Evolutionary conservation across 805 yeast genomes (phyloP), one percentile per base, ranked within the genome.

Genomic region (Saccharomycopsis sp.): DNA sequence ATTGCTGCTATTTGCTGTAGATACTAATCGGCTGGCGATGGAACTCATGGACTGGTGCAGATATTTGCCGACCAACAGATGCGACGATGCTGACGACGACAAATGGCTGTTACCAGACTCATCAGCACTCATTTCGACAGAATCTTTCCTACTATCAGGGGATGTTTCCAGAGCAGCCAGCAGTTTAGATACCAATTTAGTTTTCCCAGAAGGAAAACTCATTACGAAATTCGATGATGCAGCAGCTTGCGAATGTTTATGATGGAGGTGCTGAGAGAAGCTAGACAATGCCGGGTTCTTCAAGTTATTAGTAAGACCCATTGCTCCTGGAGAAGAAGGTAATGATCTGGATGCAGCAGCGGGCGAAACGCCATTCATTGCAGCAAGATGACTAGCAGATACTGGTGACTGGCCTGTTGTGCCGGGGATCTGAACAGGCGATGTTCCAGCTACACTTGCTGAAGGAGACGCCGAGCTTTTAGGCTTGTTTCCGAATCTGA

Each of bases 401-500:
- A 19, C 22, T 8, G 19, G 19, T 7, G 12, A 12, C 12, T 44
- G 19, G 22, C 49, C 41, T 9, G 41, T 9, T 9, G 14, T 19
- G 22, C 20, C 20, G 38, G 38, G 38, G 38, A 29, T 29, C 38
- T 7, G 38, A 5, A 29, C 12, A 12, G 38, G 38, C 5, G 38
- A 5, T 12, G 38, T 12, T 7, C 9, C 38, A 29, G 9, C 12
- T 7, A 29, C 5, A 29, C 38, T 29, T 5, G 38, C 5, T 12
- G 38, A 29, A 12, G 38, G 38, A 29, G 38, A 29, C 9, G 38
- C 38, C 38, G 38, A 29, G 38, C 9, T 12, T 12, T 29, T 29
- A 12, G 38, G 9, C 53, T 49, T 25, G 17, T 20, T 23, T 3
- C 58, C 61, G 24, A 55, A 49, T 35, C 56, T 19, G 12, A 44